These are phyloP conservation scores for Schizosaccharomyces octosporus DNA, from an alignment of 805 yeast genomes.

Conservation along the genomic window DNA sequence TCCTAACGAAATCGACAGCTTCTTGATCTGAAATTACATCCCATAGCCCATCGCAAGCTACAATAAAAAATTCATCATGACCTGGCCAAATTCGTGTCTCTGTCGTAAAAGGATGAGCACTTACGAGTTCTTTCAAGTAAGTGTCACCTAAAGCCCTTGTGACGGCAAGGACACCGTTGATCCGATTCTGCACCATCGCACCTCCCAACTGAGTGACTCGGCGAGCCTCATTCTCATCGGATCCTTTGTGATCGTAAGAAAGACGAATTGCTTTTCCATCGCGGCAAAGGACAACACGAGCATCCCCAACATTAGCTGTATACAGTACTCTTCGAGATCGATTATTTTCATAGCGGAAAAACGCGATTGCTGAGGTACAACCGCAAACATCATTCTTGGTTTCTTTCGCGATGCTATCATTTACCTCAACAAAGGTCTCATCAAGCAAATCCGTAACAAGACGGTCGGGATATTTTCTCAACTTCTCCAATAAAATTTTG, in stretches of 20 bases:
- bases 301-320: conserved; percentile 89
- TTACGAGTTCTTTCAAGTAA: conserved; percentile 71
- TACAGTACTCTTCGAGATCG: conserved; percentile 38
- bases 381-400: conserved; percentile 31
- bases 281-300: conserved; percentile 57
- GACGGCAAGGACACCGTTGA: conserved; percentile 86
- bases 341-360: conserved; percentile 50
- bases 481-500: conserved; percentile 22
- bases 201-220: conserved; percentile 68
- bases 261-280: conserved; percentile 52
- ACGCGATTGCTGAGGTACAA: conserved; percentile 85
- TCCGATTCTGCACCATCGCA: conserved; percentile 65
- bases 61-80: conserved; percentile 52
- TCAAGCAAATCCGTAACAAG: conserved; percentile 41
- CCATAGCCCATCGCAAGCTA: conserved; percentile 96
- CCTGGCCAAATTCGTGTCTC: conserved; percentile 38
- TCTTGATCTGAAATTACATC: conserved; percentile 69
- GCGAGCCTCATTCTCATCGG: conserved; percentile 50
- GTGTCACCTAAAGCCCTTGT: conserved; percentile 81
- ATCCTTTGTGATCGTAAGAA: conserved; percentile 83
- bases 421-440: conserved; percentile 52
- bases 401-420: conserved; percentile 36
- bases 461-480: conserved; percentile 13
- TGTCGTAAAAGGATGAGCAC: conserved; percentile 81
- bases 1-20: conserved; percentile 50